Base-by-base conservation (phyloP, 176 grass and related monocot genomes). In the Cymbopogon citratus region DNA sequence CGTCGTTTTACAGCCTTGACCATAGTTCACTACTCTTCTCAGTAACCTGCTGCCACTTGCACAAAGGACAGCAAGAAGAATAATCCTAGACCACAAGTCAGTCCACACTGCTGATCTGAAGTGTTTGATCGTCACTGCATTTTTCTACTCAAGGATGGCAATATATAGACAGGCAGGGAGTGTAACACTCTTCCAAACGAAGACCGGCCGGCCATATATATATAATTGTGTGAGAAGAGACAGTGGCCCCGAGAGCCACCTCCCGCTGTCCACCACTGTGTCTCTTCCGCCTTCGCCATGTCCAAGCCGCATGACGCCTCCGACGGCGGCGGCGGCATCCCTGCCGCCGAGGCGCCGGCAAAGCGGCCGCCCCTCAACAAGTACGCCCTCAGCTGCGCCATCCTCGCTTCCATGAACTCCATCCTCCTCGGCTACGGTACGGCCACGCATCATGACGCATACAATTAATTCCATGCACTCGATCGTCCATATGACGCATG, bases 381-480 rank as follows among this genome's bases (percentile, higher is more conserved):
- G 61, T 96, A 92, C 69, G 93, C 93, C 43, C 75, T 87, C 31
- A 87, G 70, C 23, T 96, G 90, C 80, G 85, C 93, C 45, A 69
- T 96, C 16, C 84, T 96, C 28, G 93, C 90, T 49, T 92, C 93
- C 68, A 91, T 85, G 78, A 96, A 92, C 77, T 96, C 93, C 85
- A 89, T 96, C 83, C 80, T 96, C 65, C 89, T 96, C 83, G 90
- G 93, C 75, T 96, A 96, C 33, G 93, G 93, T 96, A 71, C 54
- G 68, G 29, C 5, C 68, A 61, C 49, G n/a, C 10, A 13, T 14
- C 10, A 13, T 14, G 10, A 61, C 26, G 13, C 18, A 35, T 36
- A 65, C 1, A 31, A 1, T 29, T 64, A 31, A 1, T 29, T 64
- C 24, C 75, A 78, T 29, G 39, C 59, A 45, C 31, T 33, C 35